Evolutionary conservation across 2,329 filamentous ascomycete genomes (phyloP).

Genomic region (Neonectria coccinea): DNA sequence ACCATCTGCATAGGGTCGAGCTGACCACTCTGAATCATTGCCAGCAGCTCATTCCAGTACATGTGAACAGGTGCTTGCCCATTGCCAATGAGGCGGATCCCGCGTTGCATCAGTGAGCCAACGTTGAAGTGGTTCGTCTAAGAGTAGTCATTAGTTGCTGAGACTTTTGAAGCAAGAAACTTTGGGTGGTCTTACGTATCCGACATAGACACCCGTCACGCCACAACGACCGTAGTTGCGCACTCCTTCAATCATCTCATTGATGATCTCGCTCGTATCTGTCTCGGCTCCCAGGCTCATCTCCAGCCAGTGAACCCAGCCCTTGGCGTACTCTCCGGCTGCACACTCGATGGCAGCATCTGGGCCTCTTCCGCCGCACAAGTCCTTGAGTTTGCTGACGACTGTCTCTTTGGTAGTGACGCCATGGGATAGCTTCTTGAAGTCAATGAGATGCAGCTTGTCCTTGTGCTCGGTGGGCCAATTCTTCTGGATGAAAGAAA

Average conservation of each 20-base stretch:
- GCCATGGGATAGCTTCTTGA: conserved; percentile 67
- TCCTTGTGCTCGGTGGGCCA: conserved; percentile 62
- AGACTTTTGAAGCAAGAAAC: not conserved
- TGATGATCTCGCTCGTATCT: conserved; percentile 83
- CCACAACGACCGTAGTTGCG: conserved; percentile 79
- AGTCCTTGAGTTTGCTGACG: conserved; percentile 77
- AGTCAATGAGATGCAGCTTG: conserved; percentile 78
- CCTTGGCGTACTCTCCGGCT: conserved; percentile 71
- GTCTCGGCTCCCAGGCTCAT: conserved; percentile 77
- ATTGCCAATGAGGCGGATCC: conserved; percentile 80
- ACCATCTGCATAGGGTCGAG: conserved; percentile 85
- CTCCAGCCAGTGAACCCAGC: conserved; percentile 70
- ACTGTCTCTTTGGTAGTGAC: conserved; percentile 72
- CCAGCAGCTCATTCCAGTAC: conserved; percentile 84
- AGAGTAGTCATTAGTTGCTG: conserved; percentile 5
- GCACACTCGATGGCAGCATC: conserved; percentile 79
- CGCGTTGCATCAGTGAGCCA: conserved; percentile 85
- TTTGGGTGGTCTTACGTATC: conserved; percentile 60
- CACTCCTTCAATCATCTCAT: conserved; percentile 83
- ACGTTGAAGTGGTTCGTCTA: conserved; percentile 72
- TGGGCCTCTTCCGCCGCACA: conserved; percentile 77
- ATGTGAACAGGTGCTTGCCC: conserved; percentile 80
- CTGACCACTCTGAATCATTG: conserved; percentile 72
- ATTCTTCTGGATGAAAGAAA: conserved; percentile 74
- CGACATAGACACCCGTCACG: conserved; percentile 77